Evolutionary conservation across 176 grass and related monocot species (phyloP).

Genomic region (Triticum aestivum): DNA sequence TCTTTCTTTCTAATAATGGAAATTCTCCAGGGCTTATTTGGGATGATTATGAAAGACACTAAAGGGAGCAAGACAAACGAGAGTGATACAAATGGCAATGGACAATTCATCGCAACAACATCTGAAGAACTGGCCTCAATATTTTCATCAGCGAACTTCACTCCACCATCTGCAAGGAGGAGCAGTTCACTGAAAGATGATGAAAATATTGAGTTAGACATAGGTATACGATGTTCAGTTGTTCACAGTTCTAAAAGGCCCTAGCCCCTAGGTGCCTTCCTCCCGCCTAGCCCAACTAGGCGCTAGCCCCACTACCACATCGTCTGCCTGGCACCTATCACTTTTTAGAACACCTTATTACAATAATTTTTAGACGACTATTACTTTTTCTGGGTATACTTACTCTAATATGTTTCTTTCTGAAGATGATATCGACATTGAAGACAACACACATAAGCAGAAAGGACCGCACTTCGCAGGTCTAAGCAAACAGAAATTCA

Average conservation of each 20-base stretch:
- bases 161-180: slow-evolving; percentile 51
- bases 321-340: background rate
- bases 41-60: slow-evolving; percentile 80
- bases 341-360: background rate
- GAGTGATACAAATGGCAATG: slow-evolving; percentile 44
- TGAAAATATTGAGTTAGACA: slow-evolving; percentile 61
- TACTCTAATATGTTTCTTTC: slow-evolving; percentile 28
- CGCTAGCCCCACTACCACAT: background rate
- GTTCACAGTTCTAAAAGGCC: background rate
- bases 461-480: slow-evolving; percentile 77
- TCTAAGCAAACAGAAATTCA: slow-evolving; percentile 78
- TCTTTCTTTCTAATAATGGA: slow-evolving; percentile 22
- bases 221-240: slow-evolving; percentile 55
- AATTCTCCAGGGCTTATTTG: slow-evolving; percentile 73
- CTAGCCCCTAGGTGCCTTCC: background rate
- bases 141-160: slow-evolving; percentile 72
- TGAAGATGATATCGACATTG: slow-evolving; percentile 90
- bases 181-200: slow-evolving; percentile 55
- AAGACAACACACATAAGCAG: slow-evolving; percentile 66
- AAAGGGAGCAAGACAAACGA: slow-evolving; percentile 86
- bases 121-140: slow-evolving; percentile 60
- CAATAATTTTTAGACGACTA: background rate
- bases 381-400: slow-evolving; percentile 24
- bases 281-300: background rate
- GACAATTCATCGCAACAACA: slow-evolving; percentile 38